Base-by-base conservation (phyloP, 768 basidiomycete species). In the Kwoniella europaea region DNA sequence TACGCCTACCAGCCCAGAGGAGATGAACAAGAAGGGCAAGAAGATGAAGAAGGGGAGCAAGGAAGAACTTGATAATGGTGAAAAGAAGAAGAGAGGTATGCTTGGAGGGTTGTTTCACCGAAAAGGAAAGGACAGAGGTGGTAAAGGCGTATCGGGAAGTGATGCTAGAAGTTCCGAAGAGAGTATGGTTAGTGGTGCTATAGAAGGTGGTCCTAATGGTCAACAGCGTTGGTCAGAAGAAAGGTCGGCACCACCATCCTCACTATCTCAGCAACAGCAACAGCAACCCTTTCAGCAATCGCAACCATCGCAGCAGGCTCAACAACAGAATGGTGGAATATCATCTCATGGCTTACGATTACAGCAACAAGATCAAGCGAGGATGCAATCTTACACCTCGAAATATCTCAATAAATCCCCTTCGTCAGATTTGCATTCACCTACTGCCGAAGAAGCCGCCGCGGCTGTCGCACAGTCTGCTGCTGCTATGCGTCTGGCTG, bases 301-400 rank as follows among this genome's bases (percentile, higher is more conserved):
- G 65, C 67, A 53, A 63, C 46, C 46, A 35, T 35, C 35, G 4
- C 35, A 35, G 46, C 69, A 64, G 41, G 35, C 24, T 24, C 65
- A 59, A 56, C 64, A 52, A 50, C 65, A 64, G 63, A 46, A 62
- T 16, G 66, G 68, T 24, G 65, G 65, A 3, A 87, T 91, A 10
- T 91, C 88, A 10, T 85, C 86, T n/a, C 88, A 89, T 58, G 86
- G 88, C 3, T 83, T 88, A 15, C 89, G 91, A 59, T 85, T 97
- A 50, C 91, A 92, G 70, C 91, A 94, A 83, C 88, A 89, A 63
- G 94, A 97, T 73, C 91, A 92, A 81, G 91, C 94, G 74, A 91
- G 94, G 66, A 93, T 94, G 82, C 89, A 89, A 10, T 84, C 92
- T 41, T 97, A 96, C 82, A 91, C 90, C 73, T 91, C 92, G 66